Evolutionary conservation across 208 protist species (phyloP), one percentile per base, ranked within the genome.

Genomic region (Herpetomonas tarakana): DNA sequence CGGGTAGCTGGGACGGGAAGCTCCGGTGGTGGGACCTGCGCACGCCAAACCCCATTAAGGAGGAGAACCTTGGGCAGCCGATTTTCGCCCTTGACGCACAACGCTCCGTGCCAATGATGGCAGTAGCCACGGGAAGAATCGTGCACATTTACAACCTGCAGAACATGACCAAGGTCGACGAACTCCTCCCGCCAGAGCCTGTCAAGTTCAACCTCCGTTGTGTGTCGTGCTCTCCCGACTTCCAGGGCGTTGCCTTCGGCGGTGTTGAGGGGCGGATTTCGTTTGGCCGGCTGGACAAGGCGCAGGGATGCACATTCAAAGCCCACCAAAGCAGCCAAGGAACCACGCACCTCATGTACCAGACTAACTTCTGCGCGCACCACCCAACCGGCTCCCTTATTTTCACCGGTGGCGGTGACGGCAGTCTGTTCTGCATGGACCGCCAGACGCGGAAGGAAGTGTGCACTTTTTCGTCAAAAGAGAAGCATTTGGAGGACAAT

Each of bases 1-100:
- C 86, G 3, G 83, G 81, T 16, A 90, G 89, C 62, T 93, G 86
- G 85, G 89, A 95, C 54, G 85, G 86, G 1, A 92, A 83, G 52
- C 28, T 95, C 55, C 78, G 83, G 4, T 91, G 86, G 71, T 95
- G 89, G 89, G 89, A 95, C 65, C 65, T 90, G 19, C 71, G 83
- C 18, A 79, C 88, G 62, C 78, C 52, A 47, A 71, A 66, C 47
- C 80, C 72, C 41, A 64, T 78, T 11, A 86, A 86, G 58, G 80
- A 90, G 44, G 72, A 91, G 52, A 78, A 83, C 44, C 52, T 91
- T 19, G 81, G 79, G 2, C 81, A 87, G 21, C 88, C 88, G 19
- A 71, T 92, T 31, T 88, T 91, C 62, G 75, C 66, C 0, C 74
- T 94, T 44, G 88, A 94, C 54, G 81, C 78, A 26, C 77, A 86